Percentiles rank a stretch among this genome's conserved stretches.
Conservation (phyloP, 768 basidiomycete genomes). For the Rhizopogon roseolus region DNA sequence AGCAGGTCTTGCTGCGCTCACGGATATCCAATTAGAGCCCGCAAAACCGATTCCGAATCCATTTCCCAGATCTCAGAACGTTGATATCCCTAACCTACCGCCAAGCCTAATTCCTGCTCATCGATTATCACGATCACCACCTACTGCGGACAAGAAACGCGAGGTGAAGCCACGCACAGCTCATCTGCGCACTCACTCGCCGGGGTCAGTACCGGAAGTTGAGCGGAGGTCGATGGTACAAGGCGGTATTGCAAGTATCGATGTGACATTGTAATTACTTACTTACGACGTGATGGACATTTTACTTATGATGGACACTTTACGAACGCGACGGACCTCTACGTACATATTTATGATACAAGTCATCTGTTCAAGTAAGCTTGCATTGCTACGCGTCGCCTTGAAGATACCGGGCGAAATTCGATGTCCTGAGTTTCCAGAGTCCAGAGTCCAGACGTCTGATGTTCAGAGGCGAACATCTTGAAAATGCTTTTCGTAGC, state of each 20-base stretch:
- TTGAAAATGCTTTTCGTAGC: too few relatives aligned
- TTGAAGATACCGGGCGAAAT: too few relatives aligned
- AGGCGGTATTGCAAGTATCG: conserved; percentile 22
- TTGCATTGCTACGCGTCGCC: not conserved
- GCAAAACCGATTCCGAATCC: conserved; percentile 2
- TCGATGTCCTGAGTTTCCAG: too few relatives aligned
- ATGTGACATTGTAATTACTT: conserved; percentile 15
- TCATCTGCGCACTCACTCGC: conserved; percentile 15
- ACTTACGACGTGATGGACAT: not conserved
- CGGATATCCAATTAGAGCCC: conserved; percentile 7
- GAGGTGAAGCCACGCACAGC: conserved; percentile 2
- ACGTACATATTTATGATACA: not conserved
- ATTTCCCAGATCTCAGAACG: too few relatives aligned
- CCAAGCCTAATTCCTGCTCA: not conserved
- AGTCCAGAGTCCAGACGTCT: too few relatives aligned
- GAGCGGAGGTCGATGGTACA: conserved; percentile 15
- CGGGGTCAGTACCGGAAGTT: conserved; percentile 16
- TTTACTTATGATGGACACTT: not conserved
- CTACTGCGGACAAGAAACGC: not conserved
- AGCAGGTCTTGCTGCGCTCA: conserved; percentile 17
- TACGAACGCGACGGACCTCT: not conserved
- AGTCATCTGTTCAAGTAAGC: not conserved
- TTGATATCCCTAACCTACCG: not conserved
- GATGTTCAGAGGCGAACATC: too few relatives aligned
- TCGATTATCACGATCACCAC: not conserved